Evolutionary conservation across 2,329 filamentous ascomycete species (phyloP).

Genomic region (Sporothrix globosa): DNA sequence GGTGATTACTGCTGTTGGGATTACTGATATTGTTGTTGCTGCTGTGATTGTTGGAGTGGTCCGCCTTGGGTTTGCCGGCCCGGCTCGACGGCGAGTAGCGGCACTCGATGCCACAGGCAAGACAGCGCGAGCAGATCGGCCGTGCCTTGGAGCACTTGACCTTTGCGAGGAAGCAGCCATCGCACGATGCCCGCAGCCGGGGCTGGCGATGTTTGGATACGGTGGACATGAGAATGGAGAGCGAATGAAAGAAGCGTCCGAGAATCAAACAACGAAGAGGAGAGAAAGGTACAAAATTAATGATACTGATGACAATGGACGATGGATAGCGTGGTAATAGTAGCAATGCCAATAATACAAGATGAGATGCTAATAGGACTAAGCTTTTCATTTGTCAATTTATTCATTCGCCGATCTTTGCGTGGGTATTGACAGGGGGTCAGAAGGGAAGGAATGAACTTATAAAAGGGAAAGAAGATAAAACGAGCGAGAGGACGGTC

Average conservation of each 20-base stretch:
- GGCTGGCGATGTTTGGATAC: slow-evolving; percentile 40
- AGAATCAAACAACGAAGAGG: no score
- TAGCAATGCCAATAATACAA: background rate
- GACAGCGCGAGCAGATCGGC: slow-evolving; percentile 58
- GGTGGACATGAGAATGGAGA: slow-evolving; percentile 31
- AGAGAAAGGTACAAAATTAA: background rate
- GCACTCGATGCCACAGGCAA: slow-evolving; percentile 54
- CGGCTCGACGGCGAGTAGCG: slow-evolving; percentile 58
- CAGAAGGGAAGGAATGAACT: slow-evolving; percentile 1
- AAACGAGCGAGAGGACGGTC: background rate
- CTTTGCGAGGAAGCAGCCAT: slow-evolving; percentile 59
- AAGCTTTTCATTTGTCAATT: background rate
- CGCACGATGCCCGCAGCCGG: slow-evolving; percentile 50
- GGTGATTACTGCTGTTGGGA: background rate
- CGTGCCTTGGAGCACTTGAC: slow-evolving; percentile 59
- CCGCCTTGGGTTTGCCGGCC: slow-evolving; percentile 54
- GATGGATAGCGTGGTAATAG: background rate
- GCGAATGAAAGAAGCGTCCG: no score
- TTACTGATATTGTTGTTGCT: slow-evolving; percentile 1
- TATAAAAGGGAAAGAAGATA: slow-evolving; percentile 8
- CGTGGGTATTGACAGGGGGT: slow-evolving; percentile 8
- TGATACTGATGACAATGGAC: background rate
- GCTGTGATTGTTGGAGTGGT: slow-evolving; percentile 34
- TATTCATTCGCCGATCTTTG: background rate
- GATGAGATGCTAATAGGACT: background rate